Evolutionary conservation across 2,329 filamentous ascomycete genomes (phyloP).

Genomic region (Calonectria fujianensis): DNA sequence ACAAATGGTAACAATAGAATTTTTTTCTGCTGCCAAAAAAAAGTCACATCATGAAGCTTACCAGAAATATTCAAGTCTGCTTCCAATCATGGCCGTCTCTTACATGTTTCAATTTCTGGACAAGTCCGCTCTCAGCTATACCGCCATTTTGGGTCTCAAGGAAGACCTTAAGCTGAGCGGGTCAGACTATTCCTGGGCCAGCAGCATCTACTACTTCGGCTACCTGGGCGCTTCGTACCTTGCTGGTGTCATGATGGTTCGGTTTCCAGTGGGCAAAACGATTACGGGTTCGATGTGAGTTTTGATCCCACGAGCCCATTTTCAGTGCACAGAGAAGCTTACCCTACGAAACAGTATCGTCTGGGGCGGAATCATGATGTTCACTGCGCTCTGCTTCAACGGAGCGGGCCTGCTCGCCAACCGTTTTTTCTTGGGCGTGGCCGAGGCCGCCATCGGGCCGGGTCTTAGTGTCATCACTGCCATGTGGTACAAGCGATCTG

Average conservation of each 20-base stretch:
- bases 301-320: neutral
- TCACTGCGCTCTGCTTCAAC: conserved; percentile 65
- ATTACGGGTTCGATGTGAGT: conserved; percentile 50
- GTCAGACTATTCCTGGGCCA: conserved; percentile 71
- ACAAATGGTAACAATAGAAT: conserved; percentile 68
- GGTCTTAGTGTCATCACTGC: conserved; percentile 72
- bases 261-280: conserved; percentile 54
- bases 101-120: conserved; percentile 78
- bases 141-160: conserved; percentile 69
- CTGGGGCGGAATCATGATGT: conserved; percentile 65
- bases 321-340: neutral
- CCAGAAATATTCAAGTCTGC: conserved; percentile 60
- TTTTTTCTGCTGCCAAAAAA: conserved; percentile 50
- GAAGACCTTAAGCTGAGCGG: conserved; percentile 67
- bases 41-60: conserved; percentile 58
- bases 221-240: conserved; percentile 63
- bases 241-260: conserved; percentile 51
- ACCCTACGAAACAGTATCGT: conserved; percentile 36
- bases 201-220: conserved; percentile 71
- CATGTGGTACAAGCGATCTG: conserved; percentile 69
- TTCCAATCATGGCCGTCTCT: conserved; percentile 71
- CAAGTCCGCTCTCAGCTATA: conserved; percentile 74
- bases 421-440: conserved; percentile 72
- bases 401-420: conserved; percentile 68
- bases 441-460: conserved; percentile 72